Evolutionary conservation across 2,329 filamentous ascomycete genomes (phyloP).

Genomic region (Hawksworthiomyces lignivorus): DNA sequence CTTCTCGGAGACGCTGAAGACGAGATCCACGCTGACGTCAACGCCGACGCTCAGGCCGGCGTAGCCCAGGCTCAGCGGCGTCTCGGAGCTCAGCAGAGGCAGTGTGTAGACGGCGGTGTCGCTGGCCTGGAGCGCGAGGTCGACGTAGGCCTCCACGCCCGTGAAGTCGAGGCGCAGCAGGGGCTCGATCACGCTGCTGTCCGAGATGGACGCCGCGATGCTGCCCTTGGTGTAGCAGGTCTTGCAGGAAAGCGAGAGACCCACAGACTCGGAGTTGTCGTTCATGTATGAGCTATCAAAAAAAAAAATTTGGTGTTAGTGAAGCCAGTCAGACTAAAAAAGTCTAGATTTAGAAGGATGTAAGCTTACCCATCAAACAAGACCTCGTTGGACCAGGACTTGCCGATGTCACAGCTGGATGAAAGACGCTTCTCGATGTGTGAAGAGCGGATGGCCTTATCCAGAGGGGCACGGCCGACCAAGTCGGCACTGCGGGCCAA

Average conservation of each 20-base stretch:
- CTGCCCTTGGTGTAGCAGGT: conserved; percentile 43
- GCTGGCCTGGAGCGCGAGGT: conserved; percentile 37
- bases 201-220: conserved; percentile 34
- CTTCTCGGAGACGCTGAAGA: conserved; percentile 38
- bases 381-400: conserved; percentile 14
- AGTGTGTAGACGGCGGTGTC: conserved; percentile 41
- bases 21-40: conserved; percentile 43
- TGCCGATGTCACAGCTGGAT: conserved; percentile 13
- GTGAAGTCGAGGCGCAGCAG: conserved; percentile 38
- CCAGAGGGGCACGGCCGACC: conserved; percentile 12
- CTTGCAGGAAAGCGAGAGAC: conserved; percentile 31
- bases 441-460: conserved; percentile 8
- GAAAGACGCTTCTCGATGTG: conserved; percentile 14
- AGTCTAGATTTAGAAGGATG: neutral
- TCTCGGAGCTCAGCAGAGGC: conserved; percentile 39
- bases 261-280: conserved; percentile 11
- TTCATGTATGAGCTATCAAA: conserved; percentile 1
- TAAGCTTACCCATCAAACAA: conserved; percentile 15
- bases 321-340: neutral
- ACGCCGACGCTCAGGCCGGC: conserved; percentile 37
- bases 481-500: conserved; percentile 12
- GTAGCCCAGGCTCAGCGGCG: conserved; percentile 34
- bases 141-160: conserved; percentile 43
- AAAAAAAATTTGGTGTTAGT: too few relatives aligned
- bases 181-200: conserved; percentile 32